A percentile compares a stretch with the other conserved stretches of the same genome.
These are phyloP conservation scores for Articulospora tetracladia DNA, from an alignment of 495 filamentous ascomycete species.

Conservation along the genomic window DNA sequence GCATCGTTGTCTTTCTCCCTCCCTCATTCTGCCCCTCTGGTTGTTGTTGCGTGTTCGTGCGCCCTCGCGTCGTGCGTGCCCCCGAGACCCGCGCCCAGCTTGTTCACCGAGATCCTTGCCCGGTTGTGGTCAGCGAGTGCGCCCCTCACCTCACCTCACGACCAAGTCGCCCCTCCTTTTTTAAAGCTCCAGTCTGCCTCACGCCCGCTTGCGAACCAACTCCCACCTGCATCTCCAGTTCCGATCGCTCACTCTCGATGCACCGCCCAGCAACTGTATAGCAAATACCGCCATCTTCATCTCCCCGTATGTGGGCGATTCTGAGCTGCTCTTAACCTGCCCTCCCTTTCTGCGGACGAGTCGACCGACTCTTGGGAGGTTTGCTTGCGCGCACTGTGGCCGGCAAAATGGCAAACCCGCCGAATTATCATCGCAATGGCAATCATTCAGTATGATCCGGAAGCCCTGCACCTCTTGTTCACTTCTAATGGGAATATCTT, in stretches of 20 bases:
- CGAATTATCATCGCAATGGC: conserved; percentile 18
- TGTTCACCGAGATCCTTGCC: conserved; percentile 1
- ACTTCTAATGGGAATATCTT: conserved; percentile 13
- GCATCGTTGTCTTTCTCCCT: too few relatives aligned
- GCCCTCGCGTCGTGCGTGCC: too few relatives aligned
- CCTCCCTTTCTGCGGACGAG: neutral
- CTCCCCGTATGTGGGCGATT: conserved; percentile 6
- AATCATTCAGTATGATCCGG: conserved; percentile 18
- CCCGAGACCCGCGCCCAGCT: too few relatives aligned
- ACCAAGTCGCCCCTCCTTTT: neutral
- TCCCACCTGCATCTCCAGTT: conserved; percentile 12
- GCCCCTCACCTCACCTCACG: neutral
- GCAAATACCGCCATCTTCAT: neutral
- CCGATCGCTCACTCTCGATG: neutral
- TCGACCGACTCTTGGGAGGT: neutral
- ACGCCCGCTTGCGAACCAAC: conserved; percentile 6
- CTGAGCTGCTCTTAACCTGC: conserved; percentile 11
- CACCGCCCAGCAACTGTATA: conserved; percentile 11
- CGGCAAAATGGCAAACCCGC: conserved; percentile 21
- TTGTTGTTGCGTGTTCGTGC: too few relatives aligned
- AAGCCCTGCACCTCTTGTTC: neutral
- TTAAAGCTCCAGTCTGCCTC: conserved; percentile 13
- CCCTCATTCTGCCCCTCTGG: neutral
- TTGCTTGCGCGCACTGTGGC: neutral
- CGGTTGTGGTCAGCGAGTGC: neutral